A percentile compares a stretch with the other conserved stretches of the same genome.
Conservation (phyloP, 192 early-diverging fungal genomes). For the Kickxella alabastrina region DNA sequence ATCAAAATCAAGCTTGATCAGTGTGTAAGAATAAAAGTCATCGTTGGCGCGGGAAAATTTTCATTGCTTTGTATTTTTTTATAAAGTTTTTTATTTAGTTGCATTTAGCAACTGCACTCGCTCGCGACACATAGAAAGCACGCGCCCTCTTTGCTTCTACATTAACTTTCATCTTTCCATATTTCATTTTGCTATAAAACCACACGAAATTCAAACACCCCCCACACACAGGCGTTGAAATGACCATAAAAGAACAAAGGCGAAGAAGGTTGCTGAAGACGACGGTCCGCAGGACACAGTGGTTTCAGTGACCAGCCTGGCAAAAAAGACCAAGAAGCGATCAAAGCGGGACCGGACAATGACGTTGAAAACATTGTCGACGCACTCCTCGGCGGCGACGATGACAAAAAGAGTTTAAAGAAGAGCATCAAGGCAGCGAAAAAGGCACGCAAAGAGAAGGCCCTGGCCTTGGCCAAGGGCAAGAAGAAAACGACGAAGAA, state of each 20-base stretch:
- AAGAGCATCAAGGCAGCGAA: not conserved
- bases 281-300: constrained; percentile 16
- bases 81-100: not conserved
- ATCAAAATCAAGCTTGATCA: too few species aligned
- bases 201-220: too few species aligned
- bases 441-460: not conserved
- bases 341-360: not conserved
- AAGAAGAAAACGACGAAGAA: not conserved
- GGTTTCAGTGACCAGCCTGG: constrained; percentile 12
- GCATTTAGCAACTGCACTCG: too few species aligned
- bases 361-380: constrained; percentile 38
- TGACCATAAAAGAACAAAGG: not conserved
- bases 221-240: too few species aligned
- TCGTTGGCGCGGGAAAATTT: too few species aligned
- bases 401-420: not conserved
- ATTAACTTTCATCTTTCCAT: too few species aligned
- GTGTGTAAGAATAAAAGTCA: too few species aligned
- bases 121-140: too few species aligned
- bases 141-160: not conserved
- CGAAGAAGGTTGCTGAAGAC: too few species aligned
- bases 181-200: too few species aligned
- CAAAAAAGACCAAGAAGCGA: not conserved
- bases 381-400: constrained; percentile 30
- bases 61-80: too few species aligned
- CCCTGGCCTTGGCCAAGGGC: not conserved